Evolutionary conservation across 139 green algal genomes (phyloP).

Genomic region (Coccomyxa sp.): DNA sequence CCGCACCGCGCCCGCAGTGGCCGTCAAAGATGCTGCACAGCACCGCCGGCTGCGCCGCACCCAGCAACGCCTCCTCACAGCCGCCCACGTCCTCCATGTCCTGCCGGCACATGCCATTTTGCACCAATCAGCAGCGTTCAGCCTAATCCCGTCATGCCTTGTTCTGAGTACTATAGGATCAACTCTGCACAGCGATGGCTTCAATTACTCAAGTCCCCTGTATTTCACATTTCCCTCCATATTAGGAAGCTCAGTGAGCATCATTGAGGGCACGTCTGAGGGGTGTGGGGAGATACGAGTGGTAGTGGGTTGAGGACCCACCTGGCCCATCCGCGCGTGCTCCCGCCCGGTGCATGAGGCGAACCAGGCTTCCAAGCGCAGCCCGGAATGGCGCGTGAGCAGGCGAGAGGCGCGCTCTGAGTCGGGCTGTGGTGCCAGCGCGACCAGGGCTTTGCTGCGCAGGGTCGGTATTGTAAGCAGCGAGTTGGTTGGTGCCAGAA

Average conservation of each 20-base stretch:
- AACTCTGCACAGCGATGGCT: too few relatives aligned
- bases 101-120: conserved; percentile 4
- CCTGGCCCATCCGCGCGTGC: conserved; percentile 25
- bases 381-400: conserved; percentile 10
- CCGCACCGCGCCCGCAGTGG: conserved; percentile 48
- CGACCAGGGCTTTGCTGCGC: not conserved
- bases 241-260: too few relatives aligned
- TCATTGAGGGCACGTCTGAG: too few relatives aligned
- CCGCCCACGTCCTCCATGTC: conserved; percentile 33
- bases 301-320: not conserved
- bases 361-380: conserved; percentile 43
- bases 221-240: too few relatives aligned
- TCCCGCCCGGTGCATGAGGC: conserved; percentile 31
- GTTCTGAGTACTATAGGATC: too few relatives aligned
- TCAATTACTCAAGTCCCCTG: too few relatives aligned
- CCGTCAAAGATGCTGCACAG: conserved; percentile 66
- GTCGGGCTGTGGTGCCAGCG: not conserved
- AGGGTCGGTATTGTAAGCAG: not conserved
- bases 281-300: too few relatives aligned
- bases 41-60: not conserved
- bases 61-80: conserved; percentile 33
- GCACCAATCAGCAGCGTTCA: too few relatives aligned
- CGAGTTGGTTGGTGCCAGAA: too few relatives aligned
- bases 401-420: not conserved
- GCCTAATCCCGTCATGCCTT: too few relatives aligned